Base-by-base conservation (phyloP, 208 protist species). In the Acanthamoeba triangularis region DNA sequence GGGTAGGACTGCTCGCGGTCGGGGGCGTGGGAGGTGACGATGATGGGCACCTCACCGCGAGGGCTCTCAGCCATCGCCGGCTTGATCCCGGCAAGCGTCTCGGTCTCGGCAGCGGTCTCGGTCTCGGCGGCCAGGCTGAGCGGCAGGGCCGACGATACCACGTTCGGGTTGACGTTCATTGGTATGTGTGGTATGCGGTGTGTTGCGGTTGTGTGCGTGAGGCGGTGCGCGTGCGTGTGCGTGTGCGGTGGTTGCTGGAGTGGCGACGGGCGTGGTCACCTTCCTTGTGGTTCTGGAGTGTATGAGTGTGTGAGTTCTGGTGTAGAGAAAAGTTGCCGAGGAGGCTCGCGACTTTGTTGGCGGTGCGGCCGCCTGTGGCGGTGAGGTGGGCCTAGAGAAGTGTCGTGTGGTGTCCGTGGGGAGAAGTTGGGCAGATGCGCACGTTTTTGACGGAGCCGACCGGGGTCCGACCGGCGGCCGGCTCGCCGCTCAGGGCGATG, bases 401-500 rank as follows among this genome's bases (percentile, higher is more conserved):
- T n/a, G 76, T 85, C 76, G 76, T 25, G 76, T 49, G 76, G 76
- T 85, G 44, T 11, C 76, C 47, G 44, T 25, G 76, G 76, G 76
- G 76, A 23, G 76, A 30, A 59, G 47, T n/a, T 30, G 61, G 76
- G 13, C 25, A 78, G 35, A 49, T 49, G 13, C 74, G 41, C 30
- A 37, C 16, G 76, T 7, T 85, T 18, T 16, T 30, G 41, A 30
- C 20, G 18, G 47, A 54, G 76, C 20, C 20, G 5, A 49, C 18
- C 35, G 69, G 28, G 16, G 16, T 65, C 59, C 3, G 59, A n/a
- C 59, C 28, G 16, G 59, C 59, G 11, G n/a, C 7, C n/a, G 37
- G 14, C n/a, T 41, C 35, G 33, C 69, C 23, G 59, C 16, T 20
- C 59, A 3, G 69, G 33, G n/a, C 69, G 33, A 35, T 72, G 23